phyloP scores from a whole-genome alignment of 2,329 filamentous ascomycete genomes.

The Emericellopsis cladophorae region DNA sequence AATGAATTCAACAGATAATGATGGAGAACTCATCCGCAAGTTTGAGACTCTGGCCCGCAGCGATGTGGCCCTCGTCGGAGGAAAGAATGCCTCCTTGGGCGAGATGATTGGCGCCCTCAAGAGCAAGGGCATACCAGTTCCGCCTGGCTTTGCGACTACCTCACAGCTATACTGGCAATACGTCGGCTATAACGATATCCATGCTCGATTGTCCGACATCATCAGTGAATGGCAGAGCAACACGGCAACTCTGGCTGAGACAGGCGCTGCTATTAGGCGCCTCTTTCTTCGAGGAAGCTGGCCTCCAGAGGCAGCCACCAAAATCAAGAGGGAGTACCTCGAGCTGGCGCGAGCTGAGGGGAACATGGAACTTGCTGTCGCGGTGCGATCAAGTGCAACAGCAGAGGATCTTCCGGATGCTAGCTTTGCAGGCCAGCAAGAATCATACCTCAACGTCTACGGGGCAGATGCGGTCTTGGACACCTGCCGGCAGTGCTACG shows the following conservation, averaged over 20 bases:
- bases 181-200: constrained; percentile 17
- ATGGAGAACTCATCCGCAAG: constrained; percentile 1
- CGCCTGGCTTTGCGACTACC: constrained; percentile 21
- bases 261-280: constrained; percentile 13
- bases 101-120: constrained; percentile 20
- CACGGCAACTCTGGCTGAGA: constrained; percentile 14
- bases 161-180: constrained; percentile 19
- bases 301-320: constrained; percentile 12
- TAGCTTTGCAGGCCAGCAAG: constrained; percentile 24
- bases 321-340: constrained; percentile 15
- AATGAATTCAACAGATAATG: too few relatives aligned
- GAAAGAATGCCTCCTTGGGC: constrained; percentile 23
- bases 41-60: constrained; percentile 10
- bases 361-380: constrained; percentile 14
- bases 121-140: constrained; percentile 15
- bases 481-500: constrained; percentile 21
- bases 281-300: constrained; percentile 17
- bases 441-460: constrained; percentile 21
- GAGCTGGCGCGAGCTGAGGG: constrained; percentile 11
- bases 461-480: constrained; percentile 16
- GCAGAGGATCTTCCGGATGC: constrained; percentile 24
- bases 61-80: constrained; percentile 17
- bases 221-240: constrained; percentile 16
- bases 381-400: constrained; percentile 23
- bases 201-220: constrained; percentile 13